phyloP scores from a whole-genome alignment of 345 rosid genomes.

The Arabidopsis arenosa region DNA sequence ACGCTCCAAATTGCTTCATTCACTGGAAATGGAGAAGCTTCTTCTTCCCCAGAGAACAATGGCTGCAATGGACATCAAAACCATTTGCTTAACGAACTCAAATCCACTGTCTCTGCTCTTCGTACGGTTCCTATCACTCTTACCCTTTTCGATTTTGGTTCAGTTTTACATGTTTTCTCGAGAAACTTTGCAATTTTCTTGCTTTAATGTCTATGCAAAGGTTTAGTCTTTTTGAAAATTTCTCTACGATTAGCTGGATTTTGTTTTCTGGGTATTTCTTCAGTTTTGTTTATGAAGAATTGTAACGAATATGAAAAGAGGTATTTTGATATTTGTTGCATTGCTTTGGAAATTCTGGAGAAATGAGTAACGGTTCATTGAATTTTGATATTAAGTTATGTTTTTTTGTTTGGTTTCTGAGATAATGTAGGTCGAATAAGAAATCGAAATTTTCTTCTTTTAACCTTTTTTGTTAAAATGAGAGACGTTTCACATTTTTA shows the following conservation, averaged over 20 bases:
- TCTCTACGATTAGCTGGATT: constrained; percentile 15
- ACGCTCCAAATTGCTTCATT: constrained; percentile 12
- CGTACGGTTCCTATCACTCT: constrained; percentile 38
- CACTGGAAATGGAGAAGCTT: constrained; percentile 6
- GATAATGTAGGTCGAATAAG: background rate
- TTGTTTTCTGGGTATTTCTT: background rate
- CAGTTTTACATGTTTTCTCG: background rate
- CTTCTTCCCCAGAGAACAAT: constrained; percentile 27
- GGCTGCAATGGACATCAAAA: constrained; percentile 18
- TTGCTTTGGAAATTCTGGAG: constrained; percentile 11
- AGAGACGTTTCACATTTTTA: constrained; percentile 4
- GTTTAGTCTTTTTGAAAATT: background rate
- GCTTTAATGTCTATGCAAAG: constrained; percentile 2
- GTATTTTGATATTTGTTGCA: constrained; percentile 12
- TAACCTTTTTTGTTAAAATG: background rate
- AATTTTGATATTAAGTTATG: background rate
- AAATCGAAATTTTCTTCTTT: background rate
- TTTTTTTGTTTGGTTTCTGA: background rate
- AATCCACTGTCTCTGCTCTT: constrained; percentile 42
- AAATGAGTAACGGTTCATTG: constrained; percentile 26
- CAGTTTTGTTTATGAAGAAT: constrained; percentile 1
- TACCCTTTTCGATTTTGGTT: constrained; percentile 12
- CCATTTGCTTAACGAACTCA: constrained; percentile 44
- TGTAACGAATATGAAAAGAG: background rate
- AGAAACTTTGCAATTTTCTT: background rate